A percentile compares a stretch with the other conserved stretches of the same genome.
These are phyloP conservation scores for Cyberlindnera saturnus DNA, from an alignment of 805 yeast species.

Conservation along the genomic window DNA sequence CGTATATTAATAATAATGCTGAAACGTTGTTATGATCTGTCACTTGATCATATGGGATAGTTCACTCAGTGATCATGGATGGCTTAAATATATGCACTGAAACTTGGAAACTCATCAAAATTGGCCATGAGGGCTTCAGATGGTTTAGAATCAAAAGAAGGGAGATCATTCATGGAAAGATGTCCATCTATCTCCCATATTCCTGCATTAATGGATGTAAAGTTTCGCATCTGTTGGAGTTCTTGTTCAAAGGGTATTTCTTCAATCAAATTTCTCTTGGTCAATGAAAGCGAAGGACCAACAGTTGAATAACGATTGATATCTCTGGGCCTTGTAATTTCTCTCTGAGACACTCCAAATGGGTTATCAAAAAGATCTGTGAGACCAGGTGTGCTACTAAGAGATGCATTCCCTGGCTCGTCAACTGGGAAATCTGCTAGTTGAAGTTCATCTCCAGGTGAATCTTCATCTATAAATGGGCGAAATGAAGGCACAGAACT, in stretches of 20 bases:
- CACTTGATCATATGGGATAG: too few species aligned
- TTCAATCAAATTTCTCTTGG: neutral
- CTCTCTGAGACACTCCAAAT: neutral
- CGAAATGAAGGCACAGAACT: too few species aligned
- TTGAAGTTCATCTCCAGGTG: too few species aligned
- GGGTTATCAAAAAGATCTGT: neutral
- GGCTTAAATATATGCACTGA: neutral
- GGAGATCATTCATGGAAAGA: constrained; percentile 3
- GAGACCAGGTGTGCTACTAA: neutral
- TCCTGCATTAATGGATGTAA: neutral
- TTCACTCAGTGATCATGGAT: neutral
- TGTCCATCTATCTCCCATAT: neutral
- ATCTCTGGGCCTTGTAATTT: too few species aligned
- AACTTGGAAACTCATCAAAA: constrained; percentile 7
- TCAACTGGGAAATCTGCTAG: neutral
- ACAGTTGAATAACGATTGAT: neutral
- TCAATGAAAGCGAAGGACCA: neutral
- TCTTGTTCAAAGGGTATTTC: neutral
- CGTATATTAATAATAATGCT: too few species aligned
- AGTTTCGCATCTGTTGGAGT: neutral
- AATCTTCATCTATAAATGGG: too few species aligned
- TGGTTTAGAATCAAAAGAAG: neutral
- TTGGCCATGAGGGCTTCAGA: neutral
- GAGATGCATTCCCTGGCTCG: neutral
- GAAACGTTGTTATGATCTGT: too few species aligned